Evolutionary conservation across 108 stramenopile genomes (phyloP), one percentile per base, ranked within the genome.

Genomic region (Halocafeteria seosinensis): DNA sequence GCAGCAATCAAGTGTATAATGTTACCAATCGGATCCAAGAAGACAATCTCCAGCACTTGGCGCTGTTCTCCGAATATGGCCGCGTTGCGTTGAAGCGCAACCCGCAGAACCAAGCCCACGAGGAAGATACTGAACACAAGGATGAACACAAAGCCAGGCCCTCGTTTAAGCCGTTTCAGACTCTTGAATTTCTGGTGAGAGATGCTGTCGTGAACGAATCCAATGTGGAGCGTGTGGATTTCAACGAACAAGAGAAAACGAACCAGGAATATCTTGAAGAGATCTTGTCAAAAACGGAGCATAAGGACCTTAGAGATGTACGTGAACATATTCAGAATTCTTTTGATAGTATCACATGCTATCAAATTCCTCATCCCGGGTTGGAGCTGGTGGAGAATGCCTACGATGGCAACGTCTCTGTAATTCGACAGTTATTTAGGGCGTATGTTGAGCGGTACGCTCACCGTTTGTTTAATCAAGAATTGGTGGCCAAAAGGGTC

Each of bases 31-130:
- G 89, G 59, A 93, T 98, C 58, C 89, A 90, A 66, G 97, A 98
- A 78, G 97, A 98, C 70, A 88, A 94, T 68, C 74, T 98, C 64
- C 94, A 95, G 87, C 92, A 93, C 67, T 76, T 95, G 50, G 92
- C 94, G 8, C 77, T 95, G 42, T 98, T 98, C 72, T 79, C 84
- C 26, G 97, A 98, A 78, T 98, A 95, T 71, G 97, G 91, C 5
- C 68, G 90, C 29, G 84, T 94, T 76, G 91, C 91, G 17, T 75
- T 94, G 52, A 72, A 79, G 50, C 66, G 71, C 6, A 76, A 87
- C 52, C 55, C 78, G 32, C 61, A 81, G 52, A 34, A 72, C 35
- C 66, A 64, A 47, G 53, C 70, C 9, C 31, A 58, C 17, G 42
- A 28, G 77, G 17, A 47, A n/a, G 17, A 47, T 47, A n/a, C 42